These are phyloP conservation scores for Guadua angustifolia DNA, from an alignment of 176 grass and related monocot species.

Conservation along the genomic window DNA sequence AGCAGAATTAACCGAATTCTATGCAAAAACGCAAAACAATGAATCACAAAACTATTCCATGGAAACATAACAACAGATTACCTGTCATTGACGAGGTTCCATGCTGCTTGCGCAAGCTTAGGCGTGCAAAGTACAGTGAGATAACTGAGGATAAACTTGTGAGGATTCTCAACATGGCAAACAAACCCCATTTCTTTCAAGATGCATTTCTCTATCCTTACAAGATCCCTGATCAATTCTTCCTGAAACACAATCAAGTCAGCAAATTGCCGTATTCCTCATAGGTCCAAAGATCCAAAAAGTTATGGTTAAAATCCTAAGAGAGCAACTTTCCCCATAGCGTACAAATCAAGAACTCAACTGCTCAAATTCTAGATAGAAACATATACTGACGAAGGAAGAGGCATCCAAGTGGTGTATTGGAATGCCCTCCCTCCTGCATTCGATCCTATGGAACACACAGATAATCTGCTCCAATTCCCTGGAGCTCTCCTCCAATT, in stretches of 20 bases:
- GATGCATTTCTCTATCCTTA: neutral
- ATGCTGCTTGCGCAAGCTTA: constrained; percentile 52
- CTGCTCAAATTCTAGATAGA: neutral
- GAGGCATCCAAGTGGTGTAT: constrained; percentile 41
- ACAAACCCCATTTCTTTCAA: constrained; percentile 42
- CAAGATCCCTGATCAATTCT: neutral
- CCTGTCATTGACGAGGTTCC: constrained; percentile 70
- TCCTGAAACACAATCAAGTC: neutral
- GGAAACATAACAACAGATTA: neutral
- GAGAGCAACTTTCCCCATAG: too few relatives aligned
- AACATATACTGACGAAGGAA: neutral
- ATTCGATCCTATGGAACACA: constrained; percentile 56
- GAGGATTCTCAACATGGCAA: constrained; percentile 61
- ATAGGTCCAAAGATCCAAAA: neutral
- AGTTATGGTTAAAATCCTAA: too few relatives aligned
- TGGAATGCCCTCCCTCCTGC: constrained; percentile 43
- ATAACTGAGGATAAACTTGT: constrained; percentile 66
- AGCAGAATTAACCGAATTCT: neutral
- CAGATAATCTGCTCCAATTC: constrained; percentile 45
- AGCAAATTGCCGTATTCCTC: neutral
- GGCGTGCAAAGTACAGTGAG: constrained; percentile 48
- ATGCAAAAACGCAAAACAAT: neutral
- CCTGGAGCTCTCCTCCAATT: constrained; percentile 59
- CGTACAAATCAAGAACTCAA: neutral
- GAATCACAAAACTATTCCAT: neutral